Evolutionary conservation across 345 rosid species (phyloP), one percentile per base, ranked within the genome.

Genomic region (Excoecaria cochinchinensis): DNA sequence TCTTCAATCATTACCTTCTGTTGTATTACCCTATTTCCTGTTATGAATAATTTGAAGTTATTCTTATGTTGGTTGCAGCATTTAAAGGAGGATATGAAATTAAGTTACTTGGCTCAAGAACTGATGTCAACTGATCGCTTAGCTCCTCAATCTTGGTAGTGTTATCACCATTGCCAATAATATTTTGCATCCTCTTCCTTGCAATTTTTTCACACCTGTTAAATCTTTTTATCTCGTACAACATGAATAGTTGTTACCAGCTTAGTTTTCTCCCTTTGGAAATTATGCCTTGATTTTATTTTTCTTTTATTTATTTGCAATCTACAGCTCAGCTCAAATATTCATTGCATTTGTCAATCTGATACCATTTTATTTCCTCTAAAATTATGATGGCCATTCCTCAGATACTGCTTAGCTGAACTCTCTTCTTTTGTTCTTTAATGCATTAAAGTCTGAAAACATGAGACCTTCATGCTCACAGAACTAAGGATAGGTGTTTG

Each of bases 21-120:
- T 42, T 21, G 55, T 31, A 19, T 8, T 25, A 47, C 66, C 47
- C 50, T 64, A 65, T 73, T 71, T 46, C 24, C 22, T 50, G 9
- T 50, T 9, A 19, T 46, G 58, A 60, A 40, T 53, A 66, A 70
- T 44, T 62, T 19, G 71, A 60, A 76, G 62, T 65, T 50, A 53
- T 58, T 69, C 31, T 65, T 15, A 60, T 52, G 36, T 14, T 59
- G 79, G 42, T 78, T 82, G 80, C 92, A 95, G 99, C 99, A 95
- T 84, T 89, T 95, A 79, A 95, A 95, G 89, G 98, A 95, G 82
- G 99, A 91, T 76, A 93, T 95, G 99, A 93, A 91, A 84, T 81
- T 95, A 70, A 93, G 99, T 85, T 95, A 91, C 89, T 83, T 95
- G 67, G 99, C 97, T 77, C 97, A 89, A 70, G 99, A 93, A 78